Conservation (phyloP, 805 yeast genomes). For the Hanseniaspora pseudoguilliermondii region DNA sequence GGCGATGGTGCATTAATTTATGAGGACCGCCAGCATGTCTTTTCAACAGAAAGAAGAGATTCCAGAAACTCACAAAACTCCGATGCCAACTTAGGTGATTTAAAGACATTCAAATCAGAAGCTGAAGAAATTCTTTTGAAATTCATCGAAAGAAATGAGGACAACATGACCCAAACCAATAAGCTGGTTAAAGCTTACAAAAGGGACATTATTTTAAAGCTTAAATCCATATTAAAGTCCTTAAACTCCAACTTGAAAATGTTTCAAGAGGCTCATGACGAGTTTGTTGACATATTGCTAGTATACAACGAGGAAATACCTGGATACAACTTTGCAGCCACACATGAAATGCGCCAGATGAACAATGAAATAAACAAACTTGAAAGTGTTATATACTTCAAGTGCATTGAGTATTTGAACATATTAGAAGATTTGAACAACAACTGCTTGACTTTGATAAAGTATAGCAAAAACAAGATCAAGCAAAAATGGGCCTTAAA, state of each 20-base stretch:
- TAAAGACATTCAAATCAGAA: neutral
- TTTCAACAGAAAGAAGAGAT: neutral
- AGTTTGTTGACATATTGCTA: neutral
- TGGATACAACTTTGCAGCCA: neutral
- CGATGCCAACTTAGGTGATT: neutral
- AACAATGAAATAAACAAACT: constrained; percentile 4
- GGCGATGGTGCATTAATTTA: neutral
- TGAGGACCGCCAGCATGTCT: neutral
- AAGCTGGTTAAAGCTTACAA: constrained; percentile 2
- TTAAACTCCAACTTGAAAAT: neutral
- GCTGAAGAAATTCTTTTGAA: neutral
- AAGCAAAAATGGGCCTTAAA: constrained; percentile 23
- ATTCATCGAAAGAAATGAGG: constrained; percentile 1
- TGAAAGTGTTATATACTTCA: constrained; percentile 24
- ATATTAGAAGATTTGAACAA: constrained; percentile 25
- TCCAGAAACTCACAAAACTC: neutral
- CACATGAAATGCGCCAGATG: neutral
- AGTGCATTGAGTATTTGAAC: constrained; percentile 25
- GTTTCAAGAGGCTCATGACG: neutral
- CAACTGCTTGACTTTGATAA: constrained; percentile 23
- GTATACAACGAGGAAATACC: neutral
- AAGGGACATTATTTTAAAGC: neutral
- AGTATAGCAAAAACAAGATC: constrained; percentile 23
- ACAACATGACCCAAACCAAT: neutral
- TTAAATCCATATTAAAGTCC: neutral